Percentiles rank a stretch among this genome's conserved stretches.
Evolutionary conservation across 441 rosid species (phyloP).

Genomic region (Gossypium davidsonii): DNA sequence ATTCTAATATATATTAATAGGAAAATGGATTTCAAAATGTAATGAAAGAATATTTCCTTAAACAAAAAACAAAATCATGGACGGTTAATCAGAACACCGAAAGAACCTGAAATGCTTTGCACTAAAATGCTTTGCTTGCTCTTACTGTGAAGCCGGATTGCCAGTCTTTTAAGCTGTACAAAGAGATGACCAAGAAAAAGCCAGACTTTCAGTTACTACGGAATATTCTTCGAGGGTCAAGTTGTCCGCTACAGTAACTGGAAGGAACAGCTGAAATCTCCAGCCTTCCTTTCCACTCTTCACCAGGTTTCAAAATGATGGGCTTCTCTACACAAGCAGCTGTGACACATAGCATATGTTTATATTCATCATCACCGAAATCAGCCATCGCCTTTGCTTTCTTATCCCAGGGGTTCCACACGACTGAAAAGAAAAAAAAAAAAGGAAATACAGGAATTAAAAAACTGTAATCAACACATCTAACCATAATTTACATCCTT

Average conservation of each 20-base stretch:
- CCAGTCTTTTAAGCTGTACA: conserved; percentile 23
- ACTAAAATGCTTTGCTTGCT: neutral
- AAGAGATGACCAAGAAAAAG: conserved; percentile 9
- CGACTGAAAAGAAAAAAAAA: neutral
- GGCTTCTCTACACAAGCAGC: conserved; percentile 45
- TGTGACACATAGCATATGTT: conserved; percentile 40
- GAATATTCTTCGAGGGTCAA: conserved; percentile 28
- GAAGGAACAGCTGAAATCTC: conserved; percentile 44
- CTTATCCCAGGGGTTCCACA: conserved; percentile 21
- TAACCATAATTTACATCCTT: neutral
- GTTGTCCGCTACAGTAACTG: conserved; percentile 46
- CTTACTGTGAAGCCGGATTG: neutral
- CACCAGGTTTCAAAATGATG: conserved; percentile 43
- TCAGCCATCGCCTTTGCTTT: conserved; percentile 13
- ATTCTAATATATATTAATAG: neutral
- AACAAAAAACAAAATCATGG: neutral
- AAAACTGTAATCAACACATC: neutral
- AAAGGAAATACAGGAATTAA: neutral
- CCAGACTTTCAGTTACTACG: conserved; percentile 10
- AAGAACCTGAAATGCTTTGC: neutral
- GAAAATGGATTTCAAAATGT: neutral
- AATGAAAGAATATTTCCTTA: neutral
- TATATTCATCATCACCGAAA: conserved; percentile 33
- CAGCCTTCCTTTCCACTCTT: conserved; percentile 46
- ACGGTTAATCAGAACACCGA: too few species aligned